phyloP scores from a whole-genome alignment of 805 yeast genomes.

The Peterozyma toletana region DNA sequence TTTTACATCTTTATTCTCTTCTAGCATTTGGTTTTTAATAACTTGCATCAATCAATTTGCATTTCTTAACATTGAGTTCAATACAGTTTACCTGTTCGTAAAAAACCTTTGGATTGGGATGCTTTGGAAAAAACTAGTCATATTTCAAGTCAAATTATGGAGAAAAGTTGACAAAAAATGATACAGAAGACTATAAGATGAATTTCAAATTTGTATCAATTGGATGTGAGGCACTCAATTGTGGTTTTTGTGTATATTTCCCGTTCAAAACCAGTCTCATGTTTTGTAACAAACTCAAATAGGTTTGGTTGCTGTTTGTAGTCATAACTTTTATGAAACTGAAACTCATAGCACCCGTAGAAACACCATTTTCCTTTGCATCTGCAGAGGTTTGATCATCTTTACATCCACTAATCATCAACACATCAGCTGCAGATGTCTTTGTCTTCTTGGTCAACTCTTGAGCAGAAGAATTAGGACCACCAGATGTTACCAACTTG shows the following conservation, averaged over 20 bases:
- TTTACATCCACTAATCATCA: slow-evolving; percentile 68
- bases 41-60: too few relatives aligned
- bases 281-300: slow-evolving; percentile 59
- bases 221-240: slow-evolving; percentile 76
- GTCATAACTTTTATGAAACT: slow-evolving; percentile 58
- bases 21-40: too few relatives aligned
- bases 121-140: too few relatives aligned
- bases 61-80: too few relatives aligned
- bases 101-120: too few relatives aligned
- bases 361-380: slow-evolving; percentile 53
- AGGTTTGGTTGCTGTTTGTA: slow-evolving; percentile 58
- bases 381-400: slow-evolving; percentile 71
- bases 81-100: too few relatives aligned
- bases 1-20: too few relatives aligned
- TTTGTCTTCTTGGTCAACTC: slow-evolving; percentile 45
- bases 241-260: slow-evolving; percentile 79
- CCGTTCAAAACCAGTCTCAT: slow-evolving; percentile 56
- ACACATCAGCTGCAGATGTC: slow-evolving; percentile 63
- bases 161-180: too few relatives aligned
- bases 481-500: slow-evolving; percentile 30
- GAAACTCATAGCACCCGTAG: slow-evolving; percentile 75
- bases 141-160: too few relatives aligned
- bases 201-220: slow-evolving; percentile 46
- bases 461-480: slow-evolving; percentile 20
- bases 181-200: slow-evolving; percentile 8